Base-by-base conservation (phyloP, 2,329 filamentous ascomycete genomes). In the Xylaria sp. region DNA sequence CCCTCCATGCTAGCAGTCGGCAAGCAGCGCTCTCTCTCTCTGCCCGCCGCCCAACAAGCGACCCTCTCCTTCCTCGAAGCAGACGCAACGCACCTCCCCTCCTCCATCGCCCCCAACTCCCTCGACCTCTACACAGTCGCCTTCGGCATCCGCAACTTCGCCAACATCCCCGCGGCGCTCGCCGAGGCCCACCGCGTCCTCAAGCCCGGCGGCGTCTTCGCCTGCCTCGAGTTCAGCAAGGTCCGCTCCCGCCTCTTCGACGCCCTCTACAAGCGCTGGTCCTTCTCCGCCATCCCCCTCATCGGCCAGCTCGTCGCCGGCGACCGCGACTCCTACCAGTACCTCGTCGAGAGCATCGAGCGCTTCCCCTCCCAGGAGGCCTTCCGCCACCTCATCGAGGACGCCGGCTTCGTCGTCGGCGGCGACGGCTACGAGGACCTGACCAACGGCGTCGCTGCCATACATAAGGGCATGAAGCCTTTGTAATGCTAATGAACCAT, bases 141-240 rank as follows among this genome's bases (percentile, higher is more conserved):
- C 0, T 99, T 99, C 77, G 96, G 96, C 37, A 98, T 99, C 79
- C 88, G 96, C 60, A 99, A 99, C 82, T 99, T 99, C 82, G 96
- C 93, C 64, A 90, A 97, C 82, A 97, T 98, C 78, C 90, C 92
- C 57, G 87, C 88, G 0, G 97, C 95, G 0, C 83, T 99, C 66
- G 83, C 86, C 42, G 94, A 98, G 79, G 96, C 96, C 0, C 90
- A 91, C 81, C 89, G 96, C 6, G 93, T 98, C 1, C 86, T 99
- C 35, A 96, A 94, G 81, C 97, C 97, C 0, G 96, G 96, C 51
- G 96, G 96, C 70, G 91, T 99, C 0, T 99, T 99, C 78, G 95
- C 96, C 3, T 98, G 96, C 77, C 87, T 99, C 69, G 96, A 99
- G 82, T 99, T 99, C 82, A 93, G 91, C 78, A 94, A 95, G 79